phyloP scores from a whole-genome alignment of 139 green algal genomes.

The Micractinium sp. region DNA sequence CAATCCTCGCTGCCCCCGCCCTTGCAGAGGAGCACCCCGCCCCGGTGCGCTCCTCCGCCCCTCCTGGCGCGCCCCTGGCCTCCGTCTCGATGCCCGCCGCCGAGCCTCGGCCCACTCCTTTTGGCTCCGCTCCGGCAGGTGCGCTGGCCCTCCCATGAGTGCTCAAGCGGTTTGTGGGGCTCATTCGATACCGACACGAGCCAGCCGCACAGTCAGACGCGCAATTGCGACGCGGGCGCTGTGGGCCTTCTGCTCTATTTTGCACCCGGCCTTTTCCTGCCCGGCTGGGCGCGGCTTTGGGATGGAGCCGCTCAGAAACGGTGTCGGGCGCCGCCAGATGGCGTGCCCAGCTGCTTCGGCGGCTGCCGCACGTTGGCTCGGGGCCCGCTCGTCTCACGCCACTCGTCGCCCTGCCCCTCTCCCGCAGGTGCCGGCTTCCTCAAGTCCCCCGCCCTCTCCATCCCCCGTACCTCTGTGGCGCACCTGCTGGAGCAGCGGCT shows the following conservation, averaged over 20 bases:
- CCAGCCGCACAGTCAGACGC: not conserved
- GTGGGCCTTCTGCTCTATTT: too few relatives aligned
- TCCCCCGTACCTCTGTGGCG: slow-evolving; percentile 31
- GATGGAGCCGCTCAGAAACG: not conserved
- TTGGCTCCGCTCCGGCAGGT: slow-evolving; percentile 11
- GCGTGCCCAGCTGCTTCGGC: not conserved
- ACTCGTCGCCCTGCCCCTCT: not conserved
- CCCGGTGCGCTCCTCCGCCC: not conserved
- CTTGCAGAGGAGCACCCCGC: not conserved
- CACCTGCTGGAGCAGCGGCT: slow-evolving; percentile 34
- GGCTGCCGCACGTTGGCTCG: not conserved
- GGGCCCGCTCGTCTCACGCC: not conserved
- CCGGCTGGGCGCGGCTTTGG: not conserved
- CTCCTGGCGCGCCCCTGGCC: not conserved
- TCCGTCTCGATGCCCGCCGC: not conserved
- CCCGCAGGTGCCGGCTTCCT: not conserved
- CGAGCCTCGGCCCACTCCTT: not conserved
- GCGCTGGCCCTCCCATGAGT: not conserved
- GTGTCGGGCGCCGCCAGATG: not conserved
- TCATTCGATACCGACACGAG: too few relatives aligned
- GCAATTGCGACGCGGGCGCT: not conserved
- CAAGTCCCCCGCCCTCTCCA: slow-evolving; percentile 18
- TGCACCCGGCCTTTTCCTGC: not conserved
- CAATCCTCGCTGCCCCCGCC: too few relatives aligned
- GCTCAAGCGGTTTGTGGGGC: not conserved